These are phyloP conservation scores for Ulota crispa DNA, from an alignment of 225 moss, liverwort and hornwort genomes.

Conservation along the genomic window DNA sequence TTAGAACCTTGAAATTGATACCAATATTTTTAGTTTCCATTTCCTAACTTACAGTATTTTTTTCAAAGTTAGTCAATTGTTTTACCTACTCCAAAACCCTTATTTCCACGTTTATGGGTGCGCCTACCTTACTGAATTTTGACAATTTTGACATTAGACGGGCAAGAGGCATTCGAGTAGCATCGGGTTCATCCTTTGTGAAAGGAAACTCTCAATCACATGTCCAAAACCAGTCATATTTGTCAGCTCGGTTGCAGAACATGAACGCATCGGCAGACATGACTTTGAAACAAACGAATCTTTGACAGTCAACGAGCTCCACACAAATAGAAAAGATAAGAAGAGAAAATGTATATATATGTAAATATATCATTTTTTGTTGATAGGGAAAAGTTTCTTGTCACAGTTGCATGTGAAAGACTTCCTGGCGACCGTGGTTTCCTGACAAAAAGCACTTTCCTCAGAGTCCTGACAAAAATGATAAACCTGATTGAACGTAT, in stretches of 20 bases:
- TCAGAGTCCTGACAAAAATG: background rate
- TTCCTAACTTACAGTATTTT: too few species aligned
- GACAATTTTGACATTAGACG: background rate
- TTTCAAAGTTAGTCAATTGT: too few species aligned
- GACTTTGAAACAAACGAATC: background rate
- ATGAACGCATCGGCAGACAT: background rate
- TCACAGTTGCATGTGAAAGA: background rate
- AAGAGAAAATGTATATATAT: background rate
- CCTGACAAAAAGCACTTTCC: background rate
- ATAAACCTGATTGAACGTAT: background rate
- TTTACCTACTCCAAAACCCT: too few species aligned
- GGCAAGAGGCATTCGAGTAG: background rate
- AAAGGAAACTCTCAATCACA: background rate
- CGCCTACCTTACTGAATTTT: background rate
- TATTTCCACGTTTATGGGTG: too few species aligned
- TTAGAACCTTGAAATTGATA: too few species aligned
- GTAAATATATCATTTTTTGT: background rate
- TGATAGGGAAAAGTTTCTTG: background rate
- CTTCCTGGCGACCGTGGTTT: background rate
- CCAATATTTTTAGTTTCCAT: too few species aligned
- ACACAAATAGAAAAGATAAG: background rate
- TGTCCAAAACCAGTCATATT: background rate
- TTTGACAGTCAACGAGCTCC: background rate
- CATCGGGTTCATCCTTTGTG: background rate
- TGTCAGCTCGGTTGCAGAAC: background rate